Percentiles rank a stretch among this genome's conserved stretches.
Conservation (phyloP, 2,329 filamentous ascomycete species). For the Aureobasidium sp. region DNA sequence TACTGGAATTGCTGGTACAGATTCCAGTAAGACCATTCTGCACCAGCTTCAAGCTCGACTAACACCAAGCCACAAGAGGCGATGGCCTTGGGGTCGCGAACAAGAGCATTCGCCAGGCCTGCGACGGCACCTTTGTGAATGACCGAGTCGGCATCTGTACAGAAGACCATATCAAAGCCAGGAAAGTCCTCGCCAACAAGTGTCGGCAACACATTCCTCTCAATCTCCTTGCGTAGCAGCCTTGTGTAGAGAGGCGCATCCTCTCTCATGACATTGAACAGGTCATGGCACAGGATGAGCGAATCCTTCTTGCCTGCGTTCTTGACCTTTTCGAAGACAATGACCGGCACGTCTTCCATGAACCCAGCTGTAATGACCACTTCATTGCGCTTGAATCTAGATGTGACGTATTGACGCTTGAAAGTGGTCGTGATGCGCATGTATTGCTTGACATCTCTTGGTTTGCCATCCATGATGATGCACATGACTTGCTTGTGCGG, state of each 20-base stretch:
- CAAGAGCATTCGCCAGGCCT: constrained; percentile 19
- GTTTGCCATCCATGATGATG: constrained; percentile 21
- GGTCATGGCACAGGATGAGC: constrained; percentile 21
- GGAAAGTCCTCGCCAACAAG: constrained; percentile 18
- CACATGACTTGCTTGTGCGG: constrained; percentile 23
- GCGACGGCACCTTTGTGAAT: constrained; percentile 22
- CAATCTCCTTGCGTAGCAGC: constrained; percentile 19
- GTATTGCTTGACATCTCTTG: constrained; percentile 19
- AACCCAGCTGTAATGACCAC: constrained; percentile 22
- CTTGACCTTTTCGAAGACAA: constrained; percentile 21
- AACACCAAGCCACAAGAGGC: constrained; percentile 22
- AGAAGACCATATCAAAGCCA: constrained; percentile 22
- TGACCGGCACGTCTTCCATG: constrained; percentile 22
- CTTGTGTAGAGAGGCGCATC: constrained; percentile 18
- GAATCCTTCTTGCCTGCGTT: constrained; percentile 24
- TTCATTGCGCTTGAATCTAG: constrained; percentile 19
- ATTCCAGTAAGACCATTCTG: constrained; percentile 23
- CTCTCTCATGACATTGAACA: constrained; percentile 21
- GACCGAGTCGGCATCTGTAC: constrained; percentile 22
- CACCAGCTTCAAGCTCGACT: constrained; percentile 22
- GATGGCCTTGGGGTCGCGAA: constrained; percentile 20
- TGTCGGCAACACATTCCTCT: constrained; percentile 19
- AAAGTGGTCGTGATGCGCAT: constrained; percentile 21
- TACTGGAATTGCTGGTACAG: constrained; percentile 24
- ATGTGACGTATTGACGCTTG: constrained; percentile 19